Evolutionary conservation across 768 basidiomycete genomes (phyloP).

Genomic region (Phylloporus arenicola): DNA sequence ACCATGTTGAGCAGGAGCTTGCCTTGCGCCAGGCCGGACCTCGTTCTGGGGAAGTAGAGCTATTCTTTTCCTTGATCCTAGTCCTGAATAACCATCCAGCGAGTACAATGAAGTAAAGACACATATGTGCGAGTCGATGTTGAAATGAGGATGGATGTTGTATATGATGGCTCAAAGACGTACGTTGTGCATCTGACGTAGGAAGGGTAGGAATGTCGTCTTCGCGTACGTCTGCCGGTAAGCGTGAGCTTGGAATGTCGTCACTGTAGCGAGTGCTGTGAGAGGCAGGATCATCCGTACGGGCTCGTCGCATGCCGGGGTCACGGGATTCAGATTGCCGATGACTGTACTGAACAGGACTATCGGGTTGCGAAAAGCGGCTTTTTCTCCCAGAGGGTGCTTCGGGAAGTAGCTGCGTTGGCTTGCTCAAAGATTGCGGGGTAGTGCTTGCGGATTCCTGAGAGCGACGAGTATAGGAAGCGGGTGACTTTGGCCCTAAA

Average conservation of each 20-base stretch:
- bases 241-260: conserved; percentile 16
- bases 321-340: conserved; percentile 15
- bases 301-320: conserved; percentile 11
- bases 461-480: conserved; percentile 29
- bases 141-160: conserved; percentile 26
- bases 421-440: conserved; percentile 11
- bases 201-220: conserved; percentile 16
- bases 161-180: conserved; percentile 31
- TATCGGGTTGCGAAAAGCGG: conserved; percentile 22
- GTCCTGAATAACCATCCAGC: conserved; percentile 19
- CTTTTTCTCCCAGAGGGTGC: conserved; percentile 10
- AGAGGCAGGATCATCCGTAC: conserved; percentile 16
- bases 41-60: conserved; percentile 36
- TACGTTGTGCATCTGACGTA: conserved; percentile 33
- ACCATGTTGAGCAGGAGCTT: conserved; percentile 7
- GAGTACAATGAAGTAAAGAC: conserved; percentile 15
- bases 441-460: conserved; percentile 17
- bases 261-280: conserved; percentile 12
- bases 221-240: conserved; percentile 15
- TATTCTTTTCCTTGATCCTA: conserved; percentile 31
- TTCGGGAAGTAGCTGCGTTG: conserved; percentile 13
- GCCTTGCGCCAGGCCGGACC: conserved; percentile 17
- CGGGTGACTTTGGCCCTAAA: conserved; percentile 40
- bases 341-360: conserved; percentile 7
- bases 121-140: conserved; percentile 21